Evolutionary conservation across 495 filamentous ascomycete species (phyloP).

Genomic region (Mytilinidion resinicola): DNA sequence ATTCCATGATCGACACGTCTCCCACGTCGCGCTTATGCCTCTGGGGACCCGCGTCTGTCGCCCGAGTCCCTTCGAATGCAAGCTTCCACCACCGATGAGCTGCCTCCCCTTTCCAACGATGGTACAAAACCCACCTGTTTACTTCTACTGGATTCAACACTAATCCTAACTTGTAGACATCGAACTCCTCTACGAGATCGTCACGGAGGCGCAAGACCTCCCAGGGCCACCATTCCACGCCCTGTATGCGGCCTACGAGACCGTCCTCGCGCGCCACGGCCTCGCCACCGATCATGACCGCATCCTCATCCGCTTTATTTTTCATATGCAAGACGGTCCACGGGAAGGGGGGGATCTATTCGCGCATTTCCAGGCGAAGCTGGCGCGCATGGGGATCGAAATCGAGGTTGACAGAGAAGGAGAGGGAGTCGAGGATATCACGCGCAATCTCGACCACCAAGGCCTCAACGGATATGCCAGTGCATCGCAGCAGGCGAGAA

Average conservation of each 20-base stretch:
- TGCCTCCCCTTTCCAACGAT: slow-evolving; percentile 49
- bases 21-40: slow-evolving; percentile 17
- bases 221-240: slow-evolving; percentile 64
- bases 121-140: slow-evolving; percentile 39
- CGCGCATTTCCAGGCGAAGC: slow-evolving; percentile 58
- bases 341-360: slow-evolving; percentile 44
- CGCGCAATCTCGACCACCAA: slow-evolving; percentile 23
- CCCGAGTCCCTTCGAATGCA: slow-evolving; percentile 29
- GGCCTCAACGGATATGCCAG: not conserved
- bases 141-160: not conserved
- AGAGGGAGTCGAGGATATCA: slow-evolving; percentile 35
- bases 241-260: slow-evolving; percentile 73
- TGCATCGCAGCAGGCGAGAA: slow-evolving; percentile 15
- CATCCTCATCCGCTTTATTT: slow-evolving; percentile 68
- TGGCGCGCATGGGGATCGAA: slow-evolving; percentile 61
- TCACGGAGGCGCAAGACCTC: slow-evolving; percentile 60
- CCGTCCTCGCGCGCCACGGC: slow-evolving; percentile 59
- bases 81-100: slow-evolving; percentile 24
- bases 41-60: slow-evolving; percentile 19
- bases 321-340: slow-evolving; percentile 59
- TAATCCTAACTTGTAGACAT: slow-evolving; percentile 52
- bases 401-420: slow-evolving; percentile 52
- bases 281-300: slow-evolving; percentile 64
- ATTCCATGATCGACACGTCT: slow-evolving; percentile 3
- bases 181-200: slow-evolving; percentile 67